These are phyloP conservation scores for Avena eriantha DNA, from an alignment of 176 grass and related monocot genomes.

Conservation along the genomic window DNA sequence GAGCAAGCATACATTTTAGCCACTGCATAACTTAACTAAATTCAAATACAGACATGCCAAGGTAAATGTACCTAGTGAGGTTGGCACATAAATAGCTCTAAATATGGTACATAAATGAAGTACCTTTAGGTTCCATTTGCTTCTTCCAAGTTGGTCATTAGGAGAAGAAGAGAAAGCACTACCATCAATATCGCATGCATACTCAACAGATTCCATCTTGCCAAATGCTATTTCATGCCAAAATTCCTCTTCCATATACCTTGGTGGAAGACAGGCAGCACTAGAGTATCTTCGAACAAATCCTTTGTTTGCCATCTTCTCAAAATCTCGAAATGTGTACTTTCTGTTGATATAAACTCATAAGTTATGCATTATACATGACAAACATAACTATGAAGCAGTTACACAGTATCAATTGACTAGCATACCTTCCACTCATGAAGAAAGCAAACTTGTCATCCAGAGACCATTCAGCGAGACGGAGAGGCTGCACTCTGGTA, in stretches of 20 bases:
- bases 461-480: slow-evolving; percentile 85
- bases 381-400: neutral
- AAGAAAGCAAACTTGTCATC: slow-evolving; percentile 96
- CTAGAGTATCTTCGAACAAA: slow-evolving; percentile 91
- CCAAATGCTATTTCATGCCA: slow-evolving; percentile 99
- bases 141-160: slow-evolving; percentile 79
- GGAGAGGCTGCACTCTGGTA: slow-evolving; percentile 90
- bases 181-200: slow-evolving; percentile 97
- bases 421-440: slow-evolving; percentile 89
- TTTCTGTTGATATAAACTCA: slow-evolving; percentile 64
- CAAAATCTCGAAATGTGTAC: slow-evolving; percentile 95
- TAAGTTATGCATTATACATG: slow-evolving; percentile 35
- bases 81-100: slow-evolving; percentile 15
- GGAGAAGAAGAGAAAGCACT: slow-evolving; percentile 90
- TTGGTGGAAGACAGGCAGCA: slow-evolving; percentile 78
- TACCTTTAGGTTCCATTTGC: slow-evolving; percentile 98
- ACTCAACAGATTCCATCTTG: slow-evolving; percentile 92
- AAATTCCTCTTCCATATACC: slow-evolving; percentile 96
- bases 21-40: neutral
- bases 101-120: slow-evolving; percentile 29
- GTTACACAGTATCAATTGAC: slow-evolving; percentile 21
- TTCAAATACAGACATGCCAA: slow-evolving; percentile 5
- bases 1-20: slow-evolving; percentile 3
- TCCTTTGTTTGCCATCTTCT: slow-evolving; percentile 98
- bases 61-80: neutral